phyloP scores from a whole-genome alignment of 2,329 filamentous ascomycete species.

The Fusarium foetens region DNA sequence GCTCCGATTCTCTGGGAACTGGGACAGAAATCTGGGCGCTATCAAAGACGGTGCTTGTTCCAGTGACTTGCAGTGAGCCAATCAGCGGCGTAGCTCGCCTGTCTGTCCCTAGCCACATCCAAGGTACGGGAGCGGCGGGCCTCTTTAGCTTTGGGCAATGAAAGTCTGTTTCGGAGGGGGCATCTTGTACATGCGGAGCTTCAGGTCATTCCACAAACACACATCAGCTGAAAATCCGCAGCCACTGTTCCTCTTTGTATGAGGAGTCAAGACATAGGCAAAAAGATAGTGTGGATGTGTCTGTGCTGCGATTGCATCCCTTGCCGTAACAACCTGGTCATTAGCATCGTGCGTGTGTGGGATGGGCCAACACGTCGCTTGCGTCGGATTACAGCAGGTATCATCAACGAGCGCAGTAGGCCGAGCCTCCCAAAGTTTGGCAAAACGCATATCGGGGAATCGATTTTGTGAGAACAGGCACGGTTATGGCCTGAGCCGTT shows the following conservation, averaged over 20 bases:
- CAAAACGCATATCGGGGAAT: conserved; percentile 17
- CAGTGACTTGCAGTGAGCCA: conserved; percentile 36
- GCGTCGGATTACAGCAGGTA: conserved; percentile 19
- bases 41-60: conserved; percentile 37
- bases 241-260: conserved; percentile 28
- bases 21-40: conserved; percentile 42
- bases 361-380: conserved; percentile 15
- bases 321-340: neutral
- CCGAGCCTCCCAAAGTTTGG: conserved; percentile 12
- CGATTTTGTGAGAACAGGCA: conserved; percentile 19
- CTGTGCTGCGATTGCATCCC: conserved; percentile 1
- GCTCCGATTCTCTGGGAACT: conserved; percentile 50
- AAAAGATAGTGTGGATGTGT: neutral
- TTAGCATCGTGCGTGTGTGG: conserved; percentile 6
- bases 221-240: conserved; percentile 35
- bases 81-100: conserved; percentile 33
- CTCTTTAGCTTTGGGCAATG: conserved; percentile 33
- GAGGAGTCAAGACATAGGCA: conserved; percentile 6
- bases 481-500: conserved; percentile 39
- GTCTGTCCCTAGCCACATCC: conserved; percentile 37
- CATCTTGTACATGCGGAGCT: conserved; percentile 32
- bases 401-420: conserved; percentile 15
- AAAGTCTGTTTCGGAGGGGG: conserved; percentile 35
- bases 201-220: conserved; percentile 25
- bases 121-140: conserved; percentile 44